These are phyloP conservation scores for Zoysia pacifica DNA, from an alignment of 176 grass and related monocot genomes.

Conservation along the genomic window DNA sequence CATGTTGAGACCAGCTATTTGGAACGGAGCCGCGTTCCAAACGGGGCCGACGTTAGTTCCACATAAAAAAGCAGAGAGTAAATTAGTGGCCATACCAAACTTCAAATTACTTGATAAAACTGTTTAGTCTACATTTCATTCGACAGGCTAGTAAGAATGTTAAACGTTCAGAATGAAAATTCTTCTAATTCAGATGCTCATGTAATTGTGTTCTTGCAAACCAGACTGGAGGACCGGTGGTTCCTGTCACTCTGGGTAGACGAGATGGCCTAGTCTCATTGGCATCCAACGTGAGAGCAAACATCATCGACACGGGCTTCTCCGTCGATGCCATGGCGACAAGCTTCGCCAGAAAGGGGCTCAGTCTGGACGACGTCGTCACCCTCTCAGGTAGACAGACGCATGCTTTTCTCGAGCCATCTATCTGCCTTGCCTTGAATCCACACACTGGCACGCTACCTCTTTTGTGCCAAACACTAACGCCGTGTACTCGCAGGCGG, in stretches of 20 bases:
- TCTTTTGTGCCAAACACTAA: background rate
- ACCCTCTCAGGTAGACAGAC: slow-evolving; percentile 68
- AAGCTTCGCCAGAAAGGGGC: slow-evolving; percentile 73
- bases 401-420: background rate
- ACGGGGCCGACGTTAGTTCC: too few species aligned
- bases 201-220: slow-evolving; percentile 1
- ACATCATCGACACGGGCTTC: slow-evolving; percentile 94
- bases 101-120: background rate
- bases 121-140: background rate
- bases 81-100: background rate
- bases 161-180: background rate
- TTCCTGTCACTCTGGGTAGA: slow-evolving; percentile 61
- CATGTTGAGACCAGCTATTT: background rate
- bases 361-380: slow-evolving; percentile 77
- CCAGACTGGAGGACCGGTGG: slow-evolving; percentile 80
- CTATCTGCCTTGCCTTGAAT: background rate
- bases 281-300: slow-evolving; percentile 73
- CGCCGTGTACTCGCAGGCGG: slow-evolving; percentile 40
- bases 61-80: background rate
- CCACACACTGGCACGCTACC: background rate
- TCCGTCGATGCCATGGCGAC: slow-evolving; percentile 70
- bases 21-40: too few species aligned
- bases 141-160: background rate
- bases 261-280: slow-evolving; percentile 68
- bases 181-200: background rate